Evolutionary conservation across 495 filamentous ascomycete genomes (phyloP), one percentile per base, ranked within the genome.

Genomic region (Daldinia childiae): DNA sequence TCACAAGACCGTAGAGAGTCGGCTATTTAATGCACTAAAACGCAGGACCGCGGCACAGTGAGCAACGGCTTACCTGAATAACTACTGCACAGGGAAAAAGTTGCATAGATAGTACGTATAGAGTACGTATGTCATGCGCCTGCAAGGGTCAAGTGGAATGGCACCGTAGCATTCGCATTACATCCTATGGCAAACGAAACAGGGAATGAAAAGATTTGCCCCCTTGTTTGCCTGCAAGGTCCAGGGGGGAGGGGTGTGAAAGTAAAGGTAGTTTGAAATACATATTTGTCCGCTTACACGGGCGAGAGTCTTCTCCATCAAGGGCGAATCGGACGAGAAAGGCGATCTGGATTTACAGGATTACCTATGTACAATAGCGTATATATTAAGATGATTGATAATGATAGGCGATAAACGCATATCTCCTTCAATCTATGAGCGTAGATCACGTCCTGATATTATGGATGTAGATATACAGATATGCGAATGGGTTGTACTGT

Each of bases 1-100:
- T 73, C 71, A 73, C 71, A 73, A 73, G 71, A 73, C 71, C 71
- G 71, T 73, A 69, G 71, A 73, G 64, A 62, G 24, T 73, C 71
- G 71, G 71, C 66, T 66, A 73, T 73, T 73, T 73, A 66, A 73
- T 73, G 71, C 66, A 63, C 66, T 68, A 73, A 69, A 73, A 69
- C 62, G 66, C 71, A 73, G 71, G 52, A 69, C 66, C 66, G 50
- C 66, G 71, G 71, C 71, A 73, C 71, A 55, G 69, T 58, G 59
- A 63, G 50, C 69, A 60, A 72, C 63, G 65, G 71, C 38, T 57
- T 73, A 73, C 63, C 66, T 69, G 66, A 73, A 73, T 73, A 69
- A 54, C 17, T n/a, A 54, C 17, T n/a, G 24, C 32, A 29, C 36
- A 51, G 21, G 32, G 51, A 59, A 32, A 32, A 41, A 58, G 41